Conservation (phyloP, 2,329 filamentous ascomycete genomes). For the Ophiostoma pallidulum region DNA sequence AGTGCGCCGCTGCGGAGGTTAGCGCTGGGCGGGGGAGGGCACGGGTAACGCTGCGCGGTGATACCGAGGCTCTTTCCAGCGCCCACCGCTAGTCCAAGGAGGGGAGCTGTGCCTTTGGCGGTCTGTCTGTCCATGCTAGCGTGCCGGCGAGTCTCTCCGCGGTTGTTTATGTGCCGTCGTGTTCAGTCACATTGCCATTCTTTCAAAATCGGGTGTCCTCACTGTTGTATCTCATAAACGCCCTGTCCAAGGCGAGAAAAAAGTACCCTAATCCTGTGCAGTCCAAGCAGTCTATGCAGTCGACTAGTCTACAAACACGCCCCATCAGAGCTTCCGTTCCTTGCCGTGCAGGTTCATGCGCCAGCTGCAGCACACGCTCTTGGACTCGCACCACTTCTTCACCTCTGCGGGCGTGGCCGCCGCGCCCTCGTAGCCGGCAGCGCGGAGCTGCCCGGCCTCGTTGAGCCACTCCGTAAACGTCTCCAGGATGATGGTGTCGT, state of each 20-base stretch:
- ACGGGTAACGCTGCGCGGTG: conserved; percentile 9
- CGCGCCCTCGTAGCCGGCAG: conserved; percentile 53
- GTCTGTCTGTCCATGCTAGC: too few species aligned
- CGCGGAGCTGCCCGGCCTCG: conserved; percentile 52
- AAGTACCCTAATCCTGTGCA: too few species aligned
- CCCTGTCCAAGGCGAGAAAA: neutral
- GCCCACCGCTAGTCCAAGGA: too few species aligned
- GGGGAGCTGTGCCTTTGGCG: too few species aligned
- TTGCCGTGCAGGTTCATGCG: conserved; percentile 44
- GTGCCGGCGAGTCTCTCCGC: too few species aligned
- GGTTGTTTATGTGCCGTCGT: too few species aligned
- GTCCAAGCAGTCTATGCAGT: too few species aligned
- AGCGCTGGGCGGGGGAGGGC: neutral
- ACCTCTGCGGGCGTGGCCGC: conserved; percentile 57
- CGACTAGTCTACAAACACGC: too few species aligned
- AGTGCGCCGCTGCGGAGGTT: too few species aligned
- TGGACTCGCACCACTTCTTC: conserved; percentile 82
- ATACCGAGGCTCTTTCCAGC: conserved; percentile 11
- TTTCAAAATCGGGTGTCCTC: too few species aligned
- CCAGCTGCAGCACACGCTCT: conserved; percentile 77
- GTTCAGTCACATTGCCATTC: too few species aligned
- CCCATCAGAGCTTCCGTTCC: conserved; percentile 39
- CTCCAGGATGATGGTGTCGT: conserved; percentile 82
- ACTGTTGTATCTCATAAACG: neutral
- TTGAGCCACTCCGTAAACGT: conserved; percentile 81